Percentiles rank a stretch among this genome's conserved stretches.
phyloP scores from a whole-genome alignment of 345 rosid genomes.

The Reutealis trisperma region DNA sequence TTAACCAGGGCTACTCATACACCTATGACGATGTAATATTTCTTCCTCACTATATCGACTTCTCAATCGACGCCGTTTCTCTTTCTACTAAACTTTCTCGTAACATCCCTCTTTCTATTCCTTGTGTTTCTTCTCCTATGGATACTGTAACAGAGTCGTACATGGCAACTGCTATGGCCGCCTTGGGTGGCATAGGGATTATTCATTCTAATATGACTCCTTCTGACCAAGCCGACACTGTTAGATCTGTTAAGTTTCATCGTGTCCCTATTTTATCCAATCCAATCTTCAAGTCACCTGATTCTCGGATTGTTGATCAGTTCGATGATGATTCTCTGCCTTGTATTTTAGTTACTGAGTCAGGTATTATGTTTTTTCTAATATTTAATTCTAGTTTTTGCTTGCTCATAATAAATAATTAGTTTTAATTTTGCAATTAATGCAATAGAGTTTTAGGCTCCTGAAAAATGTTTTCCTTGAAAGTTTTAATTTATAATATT shows the following conservation, averaged over 20 bases:
- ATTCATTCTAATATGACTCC: constrained; percentile 68
- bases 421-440: no score
- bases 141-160: constrained; percentile 88
- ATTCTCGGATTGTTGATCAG: constrained; percentile 33
- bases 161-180: constrained; percentile 93
- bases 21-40: constrained; percentile 90
- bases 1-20: constrained; percentile 78
- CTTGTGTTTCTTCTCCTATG: constrained; percentile 94
- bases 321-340: constrained; percentile 33
- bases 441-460: no score
- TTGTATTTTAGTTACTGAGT: constrained; percentile 41
- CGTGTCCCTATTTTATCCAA: constrained; percentile 61
- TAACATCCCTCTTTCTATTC: constrained; percentile 66
- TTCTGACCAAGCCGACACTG: constrained; percentile 59
- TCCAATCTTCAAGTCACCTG: constrained; percentile 47
- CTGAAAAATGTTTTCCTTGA: no score
- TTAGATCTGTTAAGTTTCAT: constrained; percentile 71
- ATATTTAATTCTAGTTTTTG: no score
- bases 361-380: constrained; percentile 23
- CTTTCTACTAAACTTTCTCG: constrained; percentile 70
- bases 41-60: constrained; percentile 91
- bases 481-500: no score
- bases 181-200: constrained; percentile 76
- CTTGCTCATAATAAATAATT: not conserved
- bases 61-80: constrained; percentile 77